These are phyloP conservation scores for Tuber calosporum DNA, from an alignment of 495 filamentous ascomycete genomes.

Conservation along the genomic window DNA sequence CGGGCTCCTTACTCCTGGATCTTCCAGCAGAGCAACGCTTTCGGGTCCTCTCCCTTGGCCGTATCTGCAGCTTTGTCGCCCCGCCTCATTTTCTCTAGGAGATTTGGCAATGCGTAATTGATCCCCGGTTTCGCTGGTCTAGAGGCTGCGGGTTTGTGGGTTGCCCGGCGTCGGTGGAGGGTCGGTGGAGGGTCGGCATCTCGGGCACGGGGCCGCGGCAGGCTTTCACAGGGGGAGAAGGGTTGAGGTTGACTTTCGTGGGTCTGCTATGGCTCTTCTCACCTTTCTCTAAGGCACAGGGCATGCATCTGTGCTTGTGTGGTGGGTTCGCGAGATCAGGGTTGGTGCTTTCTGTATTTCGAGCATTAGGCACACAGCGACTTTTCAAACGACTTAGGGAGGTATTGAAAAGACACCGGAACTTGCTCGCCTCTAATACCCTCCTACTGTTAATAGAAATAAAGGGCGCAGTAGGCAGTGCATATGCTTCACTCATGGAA, in stretches of 20 bases:
- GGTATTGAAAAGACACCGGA: slow-evolving; percentile 11
- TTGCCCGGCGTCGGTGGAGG: slow-evolving; percentile 50
- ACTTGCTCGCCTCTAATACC: slow-evolving; percentile 57
- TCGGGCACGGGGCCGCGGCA: slow-evolving; percentile 26
- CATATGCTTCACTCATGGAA: neutral
- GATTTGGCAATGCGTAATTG: slow-evolving; percentile 79
- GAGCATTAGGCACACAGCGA: slow-evolving; percentile 35
- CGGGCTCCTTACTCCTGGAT: slow-evolving; percentile 18
- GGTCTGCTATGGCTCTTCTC: slow-evolving; percentile 20
- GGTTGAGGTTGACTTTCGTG: slow-evolving; percentile 20
- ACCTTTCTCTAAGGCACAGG: slow-evolving; percentile 11
- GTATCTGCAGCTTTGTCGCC: slow-evolving; percentile 29
- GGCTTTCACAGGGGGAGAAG: slow-evolving; percentile 24
- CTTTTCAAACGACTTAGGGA: slow-evolving; percentile 4
- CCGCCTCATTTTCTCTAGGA: slow-evolving; percentile 80
- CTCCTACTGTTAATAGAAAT: slow-evolving; percentile 43
- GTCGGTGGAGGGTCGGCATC: slow-evolving; percentile 49
- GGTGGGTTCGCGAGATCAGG: slow-evolving; percentile 45
- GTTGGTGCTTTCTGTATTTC: slow-evolving; percentile 51
- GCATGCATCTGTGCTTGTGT: slow-evolving; percentile 37
- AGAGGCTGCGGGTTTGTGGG: slow-evolving; percentile 28
- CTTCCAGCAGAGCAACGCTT: slow-evolving; percentile 19
- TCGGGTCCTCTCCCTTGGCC: slow-evolving; percentile 11
- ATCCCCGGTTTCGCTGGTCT: slow-evolving; percentile 60
- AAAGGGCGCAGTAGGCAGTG: neutral